Base-by-base conservation (phyloP, 345 rosid genomes). In the Arabidopsis suecica region DNA sequence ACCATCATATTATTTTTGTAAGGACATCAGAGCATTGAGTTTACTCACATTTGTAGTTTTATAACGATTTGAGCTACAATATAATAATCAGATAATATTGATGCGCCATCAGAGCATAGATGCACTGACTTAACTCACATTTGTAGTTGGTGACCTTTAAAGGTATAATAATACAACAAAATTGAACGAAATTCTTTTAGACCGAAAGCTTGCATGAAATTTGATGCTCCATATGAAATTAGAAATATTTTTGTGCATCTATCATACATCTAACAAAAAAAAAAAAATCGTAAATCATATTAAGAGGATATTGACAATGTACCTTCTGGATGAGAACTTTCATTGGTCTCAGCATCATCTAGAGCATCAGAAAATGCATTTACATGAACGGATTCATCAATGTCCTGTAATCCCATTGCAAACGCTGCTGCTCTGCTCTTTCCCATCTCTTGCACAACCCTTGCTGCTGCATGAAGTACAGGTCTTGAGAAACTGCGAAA, bases 401-500 rank as follows among this genome's bases (percentile, higher is more conserved):
- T 86, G 76, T 95, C 96, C 68, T 89, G 93, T 74, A 92, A 79
- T 50, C 99, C 99, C 74, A 95, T 53, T 75, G 99, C 88, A 86
- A 87, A 88, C 7, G 99, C 99, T 69, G 97, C 98, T 81, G 98
- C 99, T 34, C 98, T 82, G 73, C 99, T 90, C 86, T 83, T 95
- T 57, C 98, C 99, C 94, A 95, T 90, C 85, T 95, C 99, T 79
- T 87, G 99, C 64, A 95, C 99, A 72, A 95, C 96, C 83, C 98
- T 87, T 74, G 99, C 96, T 9, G 99, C 98, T 71, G 99, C 98
- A 83, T 95, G 99, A 73, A 95, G 96, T 36, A 89, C 98, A 48
- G 99, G 99, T 85, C 99, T 88, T 65, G 99, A 95, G 87, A 95
- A 95, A 86, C 94, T 95, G 69, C 99, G 98, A 37, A 95, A 92